Evolutionary conservation across 2,329 filamentous ascomycete genomes (phyloP).

Genomic region (Microdochium paspali): DNA sequence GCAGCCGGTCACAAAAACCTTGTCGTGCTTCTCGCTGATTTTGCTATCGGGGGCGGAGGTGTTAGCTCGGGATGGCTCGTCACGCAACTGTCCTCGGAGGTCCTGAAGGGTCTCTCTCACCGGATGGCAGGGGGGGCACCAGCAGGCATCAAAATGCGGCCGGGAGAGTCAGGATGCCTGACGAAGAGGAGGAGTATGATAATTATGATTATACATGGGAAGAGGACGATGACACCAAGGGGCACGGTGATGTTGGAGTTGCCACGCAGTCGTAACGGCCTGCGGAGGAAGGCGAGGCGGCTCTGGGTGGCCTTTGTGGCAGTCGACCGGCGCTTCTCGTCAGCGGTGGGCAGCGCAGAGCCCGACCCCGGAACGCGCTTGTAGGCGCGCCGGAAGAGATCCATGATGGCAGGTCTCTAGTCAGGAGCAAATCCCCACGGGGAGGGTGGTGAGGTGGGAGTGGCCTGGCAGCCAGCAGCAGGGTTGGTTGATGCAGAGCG

Average conservation of each 20-base stretch:
- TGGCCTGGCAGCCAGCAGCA: background rate
- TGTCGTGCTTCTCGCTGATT: slow-evolving; percentile 96
- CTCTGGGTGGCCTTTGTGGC: slow-evolving; percentile 18
- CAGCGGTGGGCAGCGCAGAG: slow-evolving; percentile 36
- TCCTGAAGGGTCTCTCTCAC: slow-evolving; percentile 39
- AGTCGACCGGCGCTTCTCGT: slow-evolving; percentile 34
- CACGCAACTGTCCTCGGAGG: background rate
- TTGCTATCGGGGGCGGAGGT: slow-evolving; percentile 46
- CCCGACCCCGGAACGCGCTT: slow-evolving; percentile 34
- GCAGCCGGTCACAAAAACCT: slow-evolving; percentile 89
- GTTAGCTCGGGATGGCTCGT: background rate
- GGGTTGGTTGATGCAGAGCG: background rate
- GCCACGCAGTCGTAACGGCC: slow-evolving; percentile 78
- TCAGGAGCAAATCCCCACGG: slow-evolving; percentile 4
- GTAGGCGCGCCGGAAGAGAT: slow-evolving; percentile 47
- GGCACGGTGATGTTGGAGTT: slow-evolving; percentile 92
- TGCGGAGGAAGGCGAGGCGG: slow-evolving; percentile 69
- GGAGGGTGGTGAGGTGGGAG: background rate
- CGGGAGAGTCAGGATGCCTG: slow-evolving; percentile 74
- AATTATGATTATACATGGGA: slow-evolving; percentile 83
- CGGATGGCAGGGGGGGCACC: slow-evolving; percentile 83
- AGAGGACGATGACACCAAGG: slow-evolving; percentile 83
- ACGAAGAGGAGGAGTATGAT: slow-evolving; percentile 86
- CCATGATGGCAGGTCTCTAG: slow-evolving; percentile 30
- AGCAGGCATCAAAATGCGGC: slow-evolving; percentile 76